Conservation (phyloP, 202 grass and related monocot species). For the Dendrocalamus latiflorus region DNA sequence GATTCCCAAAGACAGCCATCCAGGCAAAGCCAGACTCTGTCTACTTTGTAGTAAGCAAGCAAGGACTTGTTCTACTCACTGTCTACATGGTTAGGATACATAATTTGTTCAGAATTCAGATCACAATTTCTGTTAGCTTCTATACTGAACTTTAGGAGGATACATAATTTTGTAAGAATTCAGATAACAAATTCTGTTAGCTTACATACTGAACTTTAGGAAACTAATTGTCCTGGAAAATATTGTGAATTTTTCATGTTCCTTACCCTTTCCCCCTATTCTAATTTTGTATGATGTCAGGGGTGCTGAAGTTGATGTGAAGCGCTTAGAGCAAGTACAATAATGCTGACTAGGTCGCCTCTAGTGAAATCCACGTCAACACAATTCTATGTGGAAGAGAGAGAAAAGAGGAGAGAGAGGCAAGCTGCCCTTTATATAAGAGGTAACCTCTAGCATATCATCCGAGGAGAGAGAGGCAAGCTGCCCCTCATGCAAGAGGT, state of each 20-base stretch:
- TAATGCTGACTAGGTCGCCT: too few relatives aligned
- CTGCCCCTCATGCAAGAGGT: too few relatives aligned
- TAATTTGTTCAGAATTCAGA: not conserved
- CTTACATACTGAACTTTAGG: not conserved
- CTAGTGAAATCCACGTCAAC: too few relatives aligned
- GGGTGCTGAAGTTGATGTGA: conserved; percentile 77
- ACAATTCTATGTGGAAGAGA: too few relatives aligned
- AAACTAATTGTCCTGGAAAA: not conserved
- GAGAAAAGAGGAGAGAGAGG: too few relatives aligned
- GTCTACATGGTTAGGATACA: not conserved
- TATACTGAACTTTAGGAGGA: not conserved
- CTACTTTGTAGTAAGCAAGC: conserved; percentile 89
- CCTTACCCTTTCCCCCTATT: not conserved
- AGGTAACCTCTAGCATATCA: too few relatives aligned
- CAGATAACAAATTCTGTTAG: too few relatives aligned
- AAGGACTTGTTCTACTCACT: not conserved
- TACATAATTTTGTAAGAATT: too few relatives aligned
- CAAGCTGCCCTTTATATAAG: too few relatives aligned
- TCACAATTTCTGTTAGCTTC: not conserved
- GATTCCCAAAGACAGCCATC: conserved; percentile 96
- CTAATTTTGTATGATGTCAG: conserved; percentile 31
- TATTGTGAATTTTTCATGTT: not conserved
- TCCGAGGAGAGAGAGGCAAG: too few relatives aligned
- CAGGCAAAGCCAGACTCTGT: conserved; percentile 92
- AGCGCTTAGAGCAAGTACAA: too few relatives aligned